Base-by-base conservation (phyloP, 2,329 filamentous ascomycete species). In the Aspergillus fischeri region DNA sequence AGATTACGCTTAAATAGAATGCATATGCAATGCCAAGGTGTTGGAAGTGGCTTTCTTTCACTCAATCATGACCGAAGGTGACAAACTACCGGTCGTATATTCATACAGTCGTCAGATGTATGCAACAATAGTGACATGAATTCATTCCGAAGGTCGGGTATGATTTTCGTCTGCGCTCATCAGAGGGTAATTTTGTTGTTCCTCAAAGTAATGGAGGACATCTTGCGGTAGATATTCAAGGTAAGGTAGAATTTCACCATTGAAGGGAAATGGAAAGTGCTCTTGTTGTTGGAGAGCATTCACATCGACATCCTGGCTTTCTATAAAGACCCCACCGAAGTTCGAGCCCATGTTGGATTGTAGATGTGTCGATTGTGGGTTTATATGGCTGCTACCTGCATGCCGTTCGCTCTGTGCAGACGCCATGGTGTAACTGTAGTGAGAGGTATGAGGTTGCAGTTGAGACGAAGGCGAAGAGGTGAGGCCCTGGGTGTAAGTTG, bases 241-340 rank as follows among this genome's bases (percentile, higher is more conserved):
- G 87, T 89, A 92, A 0, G 86, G 85, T 73, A 90, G 83, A 47
- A 90, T 87, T 17, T 85, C 82, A 1, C 85, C 86, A 28, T 70
- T 72, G 28, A 76, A 73, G 9, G 67, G 57, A 29, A 78, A 76
- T 2, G 74, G 74, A 48, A 75, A 71, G 1, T 70, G 65, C 42
- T 71, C 67, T 38, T 74, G 73, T 52, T 75, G 68, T 7, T 77
- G 73, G 20, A 92, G 74, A 4, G 83, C 77, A 25, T 83, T 84
- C 79, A 92, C 88, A 61, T 92, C 88, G 35, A 93, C 85, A 62
- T 92, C 88, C 61, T 90, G 88, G 58, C 85, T 88, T 68, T 91
- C 86, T 62, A 92, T 90, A 60, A 89, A 86, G 74, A 92, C 87
- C 49, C 69, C 61, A 5, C 64, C 65, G 14, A 60, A 60, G 11